phyloP scores from a whole-genome alignment of 2,329 filamentous ascomycete genomes.

The Penicillium sp. region DNA sequence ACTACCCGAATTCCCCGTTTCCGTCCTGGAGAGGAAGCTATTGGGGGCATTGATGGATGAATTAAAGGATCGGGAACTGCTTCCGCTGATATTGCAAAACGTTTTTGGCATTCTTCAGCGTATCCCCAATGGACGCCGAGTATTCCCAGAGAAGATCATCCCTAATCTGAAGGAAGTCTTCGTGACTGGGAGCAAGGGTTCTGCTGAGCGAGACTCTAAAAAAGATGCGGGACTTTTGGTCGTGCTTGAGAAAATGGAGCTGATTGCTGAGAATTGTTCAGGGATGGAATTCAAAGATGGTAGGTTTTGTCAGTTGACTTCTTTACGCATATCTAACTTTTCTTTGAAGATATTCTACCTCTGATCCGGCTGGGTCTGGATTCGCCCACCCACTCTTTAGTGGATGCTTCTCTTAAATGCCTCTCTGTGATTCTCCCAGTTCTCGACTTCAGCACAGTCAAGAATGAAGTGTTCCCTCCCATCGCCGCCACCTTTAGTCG shows the following conservation, averaged over 20 bases:
- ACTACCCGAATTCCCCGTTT: slow-evolving; percentile 85
- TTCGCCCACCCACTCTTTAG: slow-evolving; percentile 81
- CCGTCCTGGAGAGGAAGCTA: slow-evolving; percentile 92
- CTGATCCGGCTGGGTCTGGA: slow-evolving; percentile 81
- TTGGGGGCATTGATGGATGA: slow-evolving; percentile 87
- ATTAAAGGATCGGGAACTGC: slow-evolving; percentile 83
- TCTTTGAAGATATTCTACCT: slow-evolving; percentile 71
- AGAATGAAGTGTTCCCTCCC: slow-evolving; percentile 92
- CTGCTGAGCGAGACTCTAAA: slow-evolving; percentile 72
- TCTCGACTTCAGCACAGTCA: slow-evolving; percentile 93
- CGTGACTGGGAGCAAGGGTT: slow-evolving; percentile 52
- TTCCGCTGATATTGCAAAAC: slow-evolving; percentile 84
- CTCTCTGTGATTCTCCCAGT: slow-evolving; percentile 79
- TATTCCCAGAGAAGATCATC: slow-evolving; percentile 83
- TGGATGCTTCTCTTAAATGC: slow-evolving; percentile 79
- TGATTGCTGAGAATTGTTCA: slow-evolving; percentile 75
- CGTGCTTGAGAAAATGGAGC: slow-evolving; percentile 75
- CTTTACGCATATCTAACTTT: slow-evolving; percentile 23
- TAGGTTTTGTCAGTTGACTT: slow-evolving; percentile 42
- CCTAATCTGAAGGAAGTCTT: slow-evolving; percentile 83
- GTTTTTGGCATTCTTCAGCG: slow-evolving; percentile 84
- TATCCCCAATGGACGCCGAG: slow-evolving; percentile 71
- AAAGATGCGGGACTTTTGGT: slow-evolving; percentile 91
- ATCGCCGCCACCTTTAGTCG: slow-evolving; percentile 88
- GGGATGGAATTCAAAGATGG: slow-evolving; percentile 95